A percentile compares a stretch with the other conserved stretches of the same genome.
These are phyloP conservation scores for Saturnispora hagleri DNA, from an alignment of 805 yeast species.

Conservation along the genomic window DNA sequence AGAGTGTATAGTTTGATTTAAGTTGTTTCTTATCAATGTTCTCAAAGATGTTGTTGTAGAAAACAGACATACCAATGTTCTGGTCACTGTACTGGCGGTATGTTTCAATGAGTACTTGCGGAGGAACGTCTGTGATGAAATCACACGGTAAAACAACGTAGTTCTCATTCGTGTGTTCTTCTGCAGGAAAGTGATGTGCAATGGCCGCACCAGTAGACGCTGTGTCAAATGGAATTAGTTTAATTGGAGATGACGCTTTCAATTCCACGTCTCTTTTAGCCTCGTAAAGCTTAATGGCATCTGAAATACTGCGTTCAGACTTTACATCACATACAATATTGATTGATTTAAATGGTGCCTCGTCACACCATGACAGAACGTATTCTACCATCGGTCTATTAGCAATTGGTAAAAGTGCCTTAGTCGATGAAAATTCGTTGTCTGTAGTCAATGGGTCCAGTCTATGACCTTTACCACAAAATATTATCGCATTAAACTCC, in stretches of 20 bases:
- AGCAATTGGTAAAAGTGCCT: slow-evolving; percentile 84
- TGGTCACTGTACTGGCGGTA: slow-evolving; percentile 62
- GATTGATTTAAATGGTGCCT: slow-evolving; percentile 66
- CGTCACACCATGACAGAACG: slow-evolving; percentile 88
- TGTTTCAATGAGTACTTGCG: slow-evolving; percentile 77
- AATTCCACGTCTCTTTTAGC: slow-evolving; percentile 31
- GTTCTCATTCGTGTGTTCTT: slow-evolving; percentile 27
- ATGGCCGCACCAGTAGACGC: slow-evolving; percentile 58
- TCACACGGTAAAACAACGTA: slow-evolving; percentile 91
- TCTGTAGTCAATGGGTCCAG: slow-evolving; percentile 63
- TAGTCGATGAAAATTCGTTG: slow-evolving; percentile 58
- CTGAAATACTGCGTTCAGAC: slow-evolving; percentile 37
- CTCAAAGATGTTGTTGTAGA: slow-evolving; percentile 66
- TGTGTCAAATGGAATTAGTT: slow-evolving; percentile 35
- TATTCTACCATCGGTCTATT: slow-evolving; percentile 82
- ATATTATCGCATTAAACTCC: slow-evolving; percentile 88
- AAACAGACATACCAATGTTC: slow-evolving; percentile 68
- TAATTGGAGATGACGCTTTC: slow-evolving; percentile 29
- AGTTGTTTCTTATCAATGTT: slow-evolving; percentile 69
- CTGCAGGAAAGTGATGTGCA: slow-evolving; percentile 20
- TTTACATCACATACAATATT: slow-evolving; percentile 48
- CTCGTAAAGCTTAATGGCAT: slow-evolving; percentile 40
- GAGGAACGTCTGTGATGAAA: slow-evolving; percentile 85
- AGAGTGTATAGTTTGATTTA: slow-evolving; percentile 58
- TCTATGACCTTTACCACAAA: slow-evolving; percentile 77